Evolutionary conservation across 1,284 basidiomycete species (phyloP), one percentile per base, ranked within the genome.

Genomic region (Melampsora americana): DNA sequence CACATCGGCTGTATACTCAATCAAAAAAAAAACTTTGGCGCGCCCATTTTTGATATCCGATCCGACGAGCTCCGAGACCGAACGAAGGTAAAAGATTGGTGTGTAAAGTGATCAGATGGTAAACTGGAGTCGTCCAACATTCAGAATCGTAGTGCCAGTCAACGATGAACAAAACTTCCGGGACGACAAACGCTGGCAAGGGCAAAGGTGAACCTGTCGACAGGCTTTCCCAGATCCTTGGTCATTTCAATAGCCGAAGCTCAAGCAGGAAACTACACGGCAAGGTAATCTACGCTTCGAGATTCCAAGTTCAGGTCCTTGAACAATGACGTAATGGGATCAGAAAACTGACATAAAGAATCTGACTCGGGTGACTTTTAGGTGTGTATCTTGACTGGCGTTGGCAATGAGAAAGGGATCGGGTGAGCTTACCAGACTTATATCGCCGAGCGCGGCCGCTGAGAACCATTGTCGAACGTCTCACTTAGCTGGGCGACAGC

Each of bases 341-440:
- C 26, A 46, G 39, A 32, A 44, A 23, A 42, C 35, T 12, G n/a
- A 20, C 4, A 30, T 20, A 48, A 39, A 20, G 56, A n/a, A 6
- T 32, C 32, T 4, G 30, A 32, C 18, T 50, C 26, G 23, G 30
- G 59, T 3, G 14, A 16, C 9, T 64, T 79, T 66, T 80, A 82
- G 77, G 81, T 82, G 3, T 80, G 80, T 67, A 80, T 82, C 79
- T 78, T 82, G 30, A 82, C 81, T 3, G 81, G 81, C 9, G 79
- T 79, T 46, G 81, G 80, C 2, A 79, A 80, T 70, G 74, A 80
- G 16, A 64, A 78, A 20, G 81, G 81, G 28, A 82, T 82, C 48
- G 81, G 71, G 71, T 74, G 20, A 26, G 80, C 35, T 26, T 18
- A 48, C 42, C 39, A 66, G 28, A 44, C 32, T 53, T 53, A 4